These are phyloP conservation scores for Ascomycota sp. DNA, from an alignment of 2,329 filamentous ascomycete genomes.

Conservation along the genomic window DNA sequence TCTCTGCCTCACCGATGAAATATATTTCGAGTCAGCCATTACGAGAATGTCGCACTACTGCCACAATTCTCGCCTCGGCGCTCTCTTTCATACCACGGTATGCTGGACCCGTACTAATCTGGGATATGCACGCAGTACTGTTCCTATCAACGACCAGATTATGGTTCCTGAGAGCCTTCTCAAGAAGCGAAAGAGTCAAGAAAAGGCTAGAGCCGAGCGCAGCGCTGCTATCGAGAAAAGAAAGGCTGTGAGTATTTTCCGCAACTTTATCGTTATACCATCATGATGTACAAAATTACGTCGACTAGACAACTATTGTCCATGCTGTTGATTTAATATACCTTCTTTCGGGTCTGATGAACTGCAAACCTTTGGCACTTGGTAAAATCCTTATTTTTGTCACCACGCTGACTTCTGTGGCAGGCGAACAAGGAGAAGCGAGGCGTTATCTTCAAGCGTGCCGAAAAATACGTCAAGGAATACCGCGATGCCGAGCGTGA, in stretches of 20 bases:
- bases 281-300: constrained; percentile 73
- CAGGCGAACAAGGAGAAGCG: constrained; percentile 99
- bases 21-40: constrained; percentile 66
- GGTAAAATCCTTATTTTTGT: constrained; percentile 3
- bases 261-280: constrained; percentile 11
- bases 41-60: constrained; percentile 80
- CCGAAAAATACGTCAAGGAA: constrained; percentile 99
- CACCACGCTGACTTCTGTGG: constrained; percentile 15
- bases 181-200: constrained; percentile 99
- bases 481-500: constrained; percentile 97
- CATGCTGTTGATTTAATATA: constrained; percentile 85
- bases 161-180: constrained; percentile 97
- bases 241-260: constrained; percentile 61
- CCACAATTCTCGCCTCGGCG: constrained; percentile 88
- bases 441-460: constrained; percentile 96
- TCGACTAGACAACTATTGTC: constrained; percentile 75
- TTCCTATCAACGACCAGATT: constrained; percentile 87
- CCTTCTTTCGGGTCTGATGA: constrained; percentile 99
- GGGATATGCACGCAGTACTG: constrained; percentile 42
- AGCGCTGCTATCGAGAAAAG: constrained; percentile 62
- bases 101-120: constrained; percentile 67
- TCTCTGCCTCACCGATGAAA: constrained; percentile 56
- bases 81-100: constrained; percentile 39
- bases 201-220: constrained; percentile 92
- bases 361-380: constrained; percentile 10